phyloP scores from a whole-genome alignment of 352 stramenopile genomes.

The Phytophthora idaei region DNA sequence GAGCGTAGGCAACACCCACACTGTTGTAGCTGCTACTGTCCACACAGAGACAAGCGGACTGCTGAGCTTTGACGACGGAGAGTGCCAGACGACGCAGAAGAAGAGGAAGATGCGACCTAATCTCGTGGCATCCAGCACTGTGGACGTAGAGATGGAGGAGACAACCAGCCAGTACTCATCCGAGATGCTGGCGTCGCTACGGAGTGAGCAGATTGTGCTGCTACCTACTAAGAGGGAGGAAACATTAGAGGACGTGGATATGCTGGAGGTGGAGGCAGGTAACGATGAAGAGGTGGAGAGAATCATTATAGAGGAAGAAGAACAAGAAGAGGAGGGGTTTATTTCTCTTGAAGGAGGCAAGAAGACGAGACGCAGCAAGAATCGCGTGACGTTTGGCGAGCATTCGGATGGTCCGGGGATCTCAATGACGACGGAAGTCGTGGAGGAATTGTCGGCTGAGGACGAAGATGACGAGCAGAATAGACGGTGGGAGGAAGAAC shows the following conservation, averaged over 20 bases:
- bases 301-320: slow-evolving; percentile 32
- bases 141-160: slow-evolving; percentile 31
- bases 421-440: slow-evolving; percentile 48
- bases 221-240: slow-evolving; percentile 22
- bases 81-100: slow-evolving; percentile 24
- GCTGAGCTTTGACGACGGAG: slow-evolving; percentile 65
- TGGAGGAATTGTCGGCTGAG: slow-evolving; percentile 41
- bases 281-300: slow-evolving; percentile 24
- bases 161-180: slow-evolving; percentile 47
- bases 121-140: slow-evolving; percentile 36
- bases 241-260: slow-evolving; percentile 40
- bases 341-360: slow-evolving; percentile 62
- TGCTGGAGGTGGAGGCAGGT: slow-evolving; percentile 27
- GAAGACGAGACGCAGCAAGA: slow-evolving; percentile 49
- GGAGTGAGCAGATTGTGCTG: slow-evolving; percentile 74
- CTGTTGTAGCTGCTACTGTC: background rate
- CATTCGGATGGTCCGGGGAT: slow-evolving; percentile 29
- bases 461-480: slow-evolving; percentile 58
- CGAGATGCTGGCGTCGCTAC: slow-evolving; percentile 62
- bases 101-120: slow-evolving; percentile 73
- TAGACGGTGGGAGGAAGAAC: slow-evolving; percentile 73
- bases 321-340: slow-evolving; percentile 62
- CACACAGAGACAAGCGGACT: slow-evolving; percentile 20
- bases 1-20: background rate
- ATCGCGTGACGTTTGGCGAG: slow-evolving; percentile 71